phyloP scores from a whole-genome alignment of 768 basidiomycete species.

The Dioszegia crocea region DNA sequence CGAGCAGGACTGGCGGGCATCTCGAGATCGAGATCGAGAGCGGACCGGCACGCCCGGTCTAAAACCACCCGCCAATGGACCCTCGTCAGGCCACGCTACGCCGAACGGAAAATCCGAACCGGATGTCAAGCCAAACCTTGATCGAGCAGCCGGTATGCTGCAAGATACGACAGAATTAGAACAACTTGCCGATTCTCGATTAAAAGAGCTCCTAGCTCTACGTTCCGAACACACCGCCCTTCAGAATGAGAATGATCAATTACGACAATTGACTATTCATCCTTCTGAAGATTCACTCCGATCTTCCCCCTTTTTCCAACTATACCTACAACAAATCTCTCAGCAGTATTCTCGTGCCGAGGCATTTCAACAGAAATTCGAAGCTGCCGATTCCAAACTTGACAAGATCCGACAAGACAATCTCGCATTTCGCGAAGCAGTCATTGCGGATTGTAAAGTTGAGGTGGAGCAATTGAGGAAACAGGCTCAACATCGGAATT shows the following conservation, averaged over 20 bases:
- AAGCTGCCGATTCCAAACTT: conserved; percentile 47
- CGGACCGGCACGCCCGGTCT: conserved; percentile 24
- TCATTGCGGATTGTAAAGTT: conserved; percentile 26
- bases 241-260: conserved; percentile 31
- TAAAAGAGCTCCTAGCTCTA: conserved; percentile 32
- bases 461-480: conserved; percentile 54
- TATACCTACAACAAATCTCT: conserved; percentile 58
- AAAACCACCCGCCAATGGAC: conserved; percentile 10
- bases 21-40: conserved; percentile 15
- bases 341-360: conserved; percentile 52
- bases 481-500: conserved; percentile 42
- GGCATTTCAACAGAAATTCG: conserved; percentile 44
- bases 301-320: conserved; percentile 54
- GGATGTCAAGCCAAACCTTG: conserved; percentile 24
- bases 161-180: conserved; percentile 37
- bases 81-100: conserved; percentile 35
- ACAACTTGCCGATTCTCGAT: conserved; percentile 32
- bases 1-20: conserved; percentile 22
- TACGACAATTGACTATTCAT: conserved; percentile 21
- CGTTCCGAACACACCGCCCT: conserved; percentile 32
- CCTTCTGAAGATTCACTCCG: conserved; percentile 38
- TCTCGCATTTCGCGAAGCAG: conserved; percentile 31
- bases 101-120: conserved; percentile 38
- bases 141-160: conserved; percentile 15
- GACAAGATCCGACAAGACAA: conserved; percentile 29